These are phyloP conservation scores for Ustilago lituana DNA, from an alignment of 1,284 basidiomycete genomes.

Conservation along the genomic window DNA sequence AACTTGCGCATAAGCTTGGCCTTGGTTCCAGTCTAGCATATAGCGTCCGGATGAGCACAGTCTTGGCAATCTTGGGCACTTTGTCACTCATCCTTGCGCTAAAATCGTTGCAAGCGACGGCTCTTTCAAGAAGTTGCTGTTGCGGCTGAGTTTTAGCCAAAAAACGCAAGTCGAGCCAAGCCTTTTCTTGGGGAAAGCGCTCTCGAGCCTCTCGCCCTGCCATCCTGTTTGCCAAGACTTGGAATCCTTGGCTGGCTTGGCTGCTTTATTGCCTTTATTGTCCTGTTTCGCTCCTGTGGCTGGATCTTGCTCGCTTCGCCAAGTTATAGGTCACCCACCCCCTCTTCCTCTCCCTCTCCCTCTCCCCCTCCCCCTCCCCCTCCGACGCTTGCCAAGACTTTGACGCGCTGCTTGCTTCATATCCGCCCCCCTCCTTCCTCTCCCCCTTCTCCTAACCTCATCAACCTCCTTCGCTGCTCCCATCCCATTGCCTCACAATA, in stretches of 20 bases:
- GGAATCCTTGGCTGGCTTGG: slow-evolving; percentile 8
- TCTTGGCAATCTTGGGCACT: slow-evolving; percentile 6
- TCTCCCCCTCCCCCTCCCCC: background rate
- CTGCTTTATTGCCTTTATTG: slow-evolving; percentile 6
- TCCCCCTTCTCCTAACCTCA: slow-evolving; percentile 2
- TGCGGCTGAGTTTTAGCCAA: too few relatives aligned
- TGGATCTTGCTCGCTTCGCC: too few relatives aligned
- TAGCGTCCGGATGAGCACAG: too few relatives aligned
- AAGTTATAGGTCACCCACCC: background rate
- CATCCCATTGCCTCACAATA: background rate
- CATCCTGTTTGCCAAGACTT: slow-evolving; percentile 22
- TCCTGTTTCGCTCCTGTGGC: background rate
- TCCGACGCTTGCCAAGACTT: slow-evolving; percentile 22
- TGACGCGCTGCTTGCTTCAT: slow-evolving; percentile 9
- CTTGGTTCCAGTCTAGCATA: too few relatives aligned
- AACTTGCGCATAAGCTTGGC: too few relatives aligned
- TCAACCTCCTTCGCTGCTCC: background rate
- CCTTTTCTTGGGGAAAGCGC: too few relatives aligned
- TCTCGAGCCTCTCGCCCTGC: background rate
- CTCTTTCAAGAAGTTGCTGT: too few relatives aligned
- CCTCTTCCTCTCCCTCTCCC: slow-evolving; percentile 5
- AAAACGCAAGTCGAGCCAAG: too few relatives aligned
- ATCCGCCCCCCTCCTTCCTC: background rate
- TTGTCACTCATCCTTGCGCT: background rate
- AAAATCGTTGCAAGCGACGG: too few relatives aligned